Base-by-base conservation (phyloP, 1,284 basidiomycete species). In the Naganishia cerealis region DNA sequence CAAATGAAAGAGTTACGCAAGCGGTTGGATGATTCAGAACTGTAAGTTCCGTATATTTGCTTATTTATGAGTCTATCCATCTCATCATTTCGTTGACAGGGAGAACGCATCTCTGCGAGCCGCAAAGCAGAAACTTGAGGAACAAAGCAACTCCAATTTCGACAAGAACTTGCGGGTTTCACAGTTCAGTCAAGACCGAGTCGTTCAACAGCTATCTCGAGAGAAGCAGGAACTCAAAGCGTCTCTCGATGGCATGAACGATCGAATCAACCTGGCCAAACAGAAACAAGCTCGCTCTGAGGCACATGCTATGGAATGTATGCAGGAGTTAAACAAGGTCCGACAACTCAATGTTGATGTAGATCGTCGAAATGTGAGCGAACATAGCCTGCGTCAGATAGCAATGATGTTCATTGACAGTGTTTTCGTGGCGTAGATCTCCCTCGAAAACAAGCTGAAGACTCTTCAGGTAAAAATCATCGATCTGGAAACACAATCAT, bases 271-370 rank as follows among this genome's bases (percentile, higher is more conserved):
- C 4, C 87, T 88, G 81, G 87, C 90, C 0, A 85, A 86, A 66
- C 88, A 90, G 65, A 84, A 88, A 43, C 87, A 91, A 86, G 89
- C 88, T 81, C 89, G 90, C 75, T 89, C 89, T 0, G 91, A 92
- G 75, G 77, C 83, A 0, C 87, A 87, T 72, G 88, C 89, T 1
- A 86, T 85, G 67, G 90, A 91, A 75, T 88, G 86, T 72, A 88
- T 90, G 75, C 75, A 86, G 40, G 89, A 91, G 76, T 83, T 92
- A 1, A 88, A 88, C 68, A 87, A 87, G 75, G 84, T 88, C 39
- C 83, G 89, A 8, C 85, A 87, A 16, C 89, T 91, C 76, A 91
- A 91, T 73, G 87, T 89, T 1, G 87, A 89, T 71, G 78, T 92
- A 53, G 90, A 91, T 70, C 86, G 86, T 76, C 81, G 85, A 65